phyloP scores from a whole-genome alignment of 129 eudicot genomes.

The Tagetes erecta region DNA sequence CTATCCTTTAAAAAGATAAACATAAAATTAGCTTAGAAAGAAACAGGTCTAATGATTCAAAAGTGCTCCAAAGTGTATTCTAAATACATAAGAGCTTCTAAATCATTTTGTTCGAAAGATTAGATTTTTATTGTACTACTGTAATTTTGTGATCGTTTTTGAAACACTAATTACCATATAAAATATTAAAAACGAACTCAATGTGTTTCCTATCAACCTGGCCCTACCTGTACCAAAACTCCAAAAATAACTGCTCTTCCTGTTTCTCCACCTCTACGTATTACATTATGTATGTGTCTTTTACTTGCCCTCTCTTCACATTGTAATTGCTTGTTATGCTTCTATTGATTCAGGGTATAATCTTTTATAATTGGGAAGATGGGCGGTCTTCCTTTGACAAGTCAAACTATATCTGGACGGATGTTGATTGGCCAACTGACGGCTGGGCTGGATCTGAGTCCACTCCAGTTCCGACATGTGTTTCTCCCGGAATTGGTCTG shows the following conservation, averaged over 20 bases:
- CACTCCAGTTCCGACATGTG: slow-evolving; percentile 81
- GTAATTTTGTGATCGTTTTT: background rate
- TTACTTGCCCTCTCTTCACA: slow-evolving; percentile 23
- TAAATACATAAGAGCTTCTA: background rate
- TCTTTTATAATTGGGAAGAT: slow-evolving; percentile 71
- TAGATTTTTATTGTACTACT: background rate
- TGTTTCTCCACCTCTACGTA: slow-evolving; percentile 6
- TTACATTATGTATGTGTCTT: background rate
- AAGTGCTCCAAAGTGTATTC: background rate
- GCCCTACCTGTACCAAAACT: background rate
- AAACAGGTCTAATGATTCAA: background rate
- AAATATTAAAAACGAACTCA: background rate
- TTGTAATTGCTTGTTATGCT: slow-evolving; percentile 17
- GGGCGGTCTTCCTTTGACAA: slow-evolving; percentile 44
- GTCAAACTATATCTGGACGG: slow-evolving; percentile 76
- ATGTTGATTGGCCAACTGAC: slow-evolving; percentile 94
- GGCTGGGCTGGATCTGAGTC: slow-evolving; percentile 96
- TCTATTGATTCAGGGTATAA: slow-evolving; percentile 64
- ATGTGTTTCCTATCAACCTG: background rate
- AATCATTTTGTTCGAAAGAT: background rate
- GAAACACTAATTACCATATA: background rate
- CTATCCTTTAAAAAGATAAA: background rate
- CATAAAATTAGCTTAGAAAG: background rate
- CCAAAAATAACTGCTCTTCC: background rate
- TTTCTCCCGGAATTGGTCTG: slow-evolving; percentile 87